Conservation (phyloP, 352 stramenopile genomes). For the Aphanomyces astaci region DNA sequence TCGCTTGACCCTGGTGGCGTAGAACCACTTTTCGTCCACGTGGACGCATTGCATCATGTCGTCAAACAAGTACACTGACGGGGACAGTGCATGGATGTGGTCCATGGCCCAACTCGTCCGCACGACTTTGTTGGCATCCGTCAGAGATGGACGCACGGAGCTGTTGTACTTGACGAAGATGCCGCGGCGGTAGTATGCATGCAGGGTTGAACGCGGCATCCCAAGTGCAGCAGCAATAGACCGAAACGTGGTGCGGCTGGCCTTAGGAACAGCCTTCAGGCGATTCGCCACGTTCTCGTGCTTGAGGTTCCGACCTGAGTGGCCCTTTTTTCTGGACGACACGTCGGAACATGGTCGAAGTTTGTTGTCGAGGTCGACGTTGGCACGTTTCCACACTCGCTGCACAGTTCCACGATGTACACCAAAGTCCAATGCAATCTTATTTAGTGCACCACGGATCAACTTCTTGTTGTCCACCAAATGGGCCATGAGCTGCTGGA, state of each 20-base stretch:
- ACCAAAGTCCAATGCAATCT: background rate
- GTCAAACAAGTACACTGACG: background rate
- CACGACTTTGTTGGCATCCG: conserved; percentile 1
- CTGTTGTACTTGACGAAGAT: background rate
- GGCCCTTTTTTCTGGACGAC: background rate
- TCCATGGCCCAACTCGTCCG: background rate
- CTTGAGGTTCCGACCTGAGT: background rate
- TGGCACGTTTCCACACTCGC: background rate
- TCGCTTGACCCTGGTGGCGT: background rate
- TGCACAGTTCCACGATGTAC: background rate
- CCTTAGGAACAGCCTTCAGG: too few relatives aligned
- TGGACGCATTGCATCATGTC: background rate
- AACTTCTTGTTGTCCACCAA: background rate
- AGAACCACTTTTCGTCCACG: conserved; percentile 5
- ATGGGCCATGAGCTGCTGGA: background rate
- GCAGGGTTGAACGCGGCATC: too few relatives aligned
- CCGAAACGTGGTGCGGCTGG: too few relatives aligned
- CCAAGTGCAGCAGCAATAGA: too few relatives aligned
- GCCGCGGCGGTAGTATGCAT: background rate
- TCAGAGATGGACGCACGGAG: background rate
- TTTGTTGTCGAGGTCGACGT: background rate
- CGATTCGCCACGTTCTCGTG: background rate
- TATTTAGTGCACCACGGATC: too few relatives aligned
- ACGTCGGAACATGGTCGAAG: background rate
- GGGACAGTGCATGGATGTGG: background rate